Percentiles rank a stretch among this genome's conserved stretches.
These are phyloP conservation scores for Durio zibethinus DNA, from an alignment of 345 rosid genomes.

Conservation along the genomic window DNA sequence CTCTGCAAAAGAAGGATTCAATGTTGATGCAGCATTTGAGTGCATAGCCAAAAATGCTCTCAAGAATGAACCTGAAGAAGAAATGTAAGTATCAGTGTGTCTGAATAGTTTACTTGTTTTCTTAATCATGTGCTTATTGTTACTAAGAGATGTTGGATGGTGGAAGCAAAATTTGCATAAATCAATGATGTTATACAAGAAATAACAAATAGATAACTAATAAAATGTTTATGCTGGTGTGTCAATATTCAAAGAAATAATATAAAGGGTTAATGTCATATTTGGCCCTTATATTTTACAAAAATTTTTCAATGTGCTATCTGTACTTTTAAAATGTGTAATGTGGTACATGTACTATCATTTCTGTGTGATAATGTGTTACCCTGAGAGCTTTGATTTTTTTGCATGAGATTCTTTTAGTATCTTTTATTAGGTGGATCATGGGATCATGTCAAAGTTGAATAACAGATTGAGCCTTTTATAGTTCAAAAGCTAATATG, in stretches of 20 bases:
- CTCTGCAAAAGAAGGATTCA: constrained; percentile 89
- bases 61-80: constrained; percentile 88
- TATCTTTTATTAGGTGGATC: neutral
- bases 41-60: constrained; percentile 87
- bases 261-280: neutral
- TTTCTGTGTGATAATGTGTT: too few relatives aligned
- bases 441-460: neutral
- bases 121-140: neutral
- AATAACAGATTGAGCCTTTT: neutral
- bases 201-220: neutral
- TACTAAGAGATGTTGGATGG: neutral
- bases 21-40: constrained; percentile 85
- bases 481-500: neutral
- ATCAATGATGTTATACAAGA: too few relatives aligned
- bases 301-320: too few relatives aligned
- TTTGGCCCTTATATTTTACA: too few relatives aligned
- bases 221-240: neutral
- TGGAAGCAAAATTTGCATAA: neutral
- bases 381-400: neutral
- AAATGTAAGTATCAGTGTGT: constrained; percentile 48
- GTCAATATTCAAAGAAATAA: neutral
- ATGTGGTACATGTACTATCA: too few relatives aligned
- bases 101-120: neutral
- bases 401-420: neutral
- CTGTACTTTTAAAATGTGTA: too few relatives aligned